Conservation (phyloP, 129 eudicot genomes). For the Lactuca saligna region DNA sequence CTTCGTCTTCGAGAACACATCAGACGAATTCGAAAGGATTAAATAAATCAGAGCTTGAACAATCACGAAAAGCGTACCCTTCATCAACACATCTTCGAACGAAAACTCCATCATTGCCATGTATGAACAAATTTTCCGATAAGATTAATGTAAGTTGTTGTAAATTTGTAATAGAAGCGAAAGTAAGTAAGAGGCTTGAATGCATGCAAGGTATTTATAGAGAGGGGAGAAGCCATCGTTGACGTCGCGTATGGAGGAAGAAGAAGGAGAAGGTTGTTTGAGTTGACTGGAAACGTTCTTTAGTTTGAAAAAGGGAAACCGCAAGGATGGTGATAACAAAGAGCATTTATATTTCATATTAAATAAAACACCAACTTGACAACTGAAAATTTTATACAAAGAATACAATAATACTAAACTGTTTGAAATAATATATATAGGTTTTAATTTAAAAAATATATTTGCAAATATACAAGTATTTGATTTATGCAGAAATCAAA, state of each 20-base stretch:
- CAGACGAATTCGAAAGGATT: slow-evolving; percentile 46
- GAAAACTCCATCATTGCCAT: slow-evolving; percentile 27
- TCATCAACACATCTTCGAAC: slow-evolving; percentile 24
- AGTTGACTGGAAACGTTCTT: slow-evolving; percentile 19
- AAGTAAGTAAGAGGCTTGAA: neutral
- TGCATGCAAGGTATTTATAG: slow-evolving; percentile 23
- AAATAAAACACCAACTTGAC: neutral
- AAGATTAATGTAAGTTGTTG: neutral
- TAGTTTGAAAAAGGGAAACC: slow-evolving; percentile 1
- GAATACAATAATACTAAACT: too few relatives aligned
- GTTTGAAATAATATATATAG: too few relatives aligned
- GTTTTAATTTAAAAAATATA: too few relatives aligned
- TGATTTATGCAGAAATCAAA: too few relatives aligned
- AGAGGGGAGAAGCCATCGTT: slow-evolving; percentile 4
- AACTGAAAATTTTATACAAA: too few relatives aligned
- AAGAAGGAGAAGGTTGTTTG: slow-evolving; percentile 25
- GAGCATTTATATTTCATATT: neutral
- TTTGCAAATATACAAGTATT: too few relatives aligned
- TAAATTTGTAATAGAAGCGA: neutral
- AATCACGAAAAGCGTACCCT: slow-evolving; percentile 43
- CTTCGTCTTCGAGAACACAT: slow-evolving; percentile 41
- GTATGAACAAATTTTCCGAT: neutral
- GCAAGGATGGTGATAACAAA: neutral
- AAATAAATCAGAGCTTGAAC: slow-evolving; percentile 55
- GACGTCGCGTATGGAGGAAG: slow-evolving; percentile 4